A percentile compares a stretch with the other conserved stretches of the same genome.
Conservation (phyloP, 2,329 filamentous ascomycete genomes). For the Fusarium sp. region DNA sequence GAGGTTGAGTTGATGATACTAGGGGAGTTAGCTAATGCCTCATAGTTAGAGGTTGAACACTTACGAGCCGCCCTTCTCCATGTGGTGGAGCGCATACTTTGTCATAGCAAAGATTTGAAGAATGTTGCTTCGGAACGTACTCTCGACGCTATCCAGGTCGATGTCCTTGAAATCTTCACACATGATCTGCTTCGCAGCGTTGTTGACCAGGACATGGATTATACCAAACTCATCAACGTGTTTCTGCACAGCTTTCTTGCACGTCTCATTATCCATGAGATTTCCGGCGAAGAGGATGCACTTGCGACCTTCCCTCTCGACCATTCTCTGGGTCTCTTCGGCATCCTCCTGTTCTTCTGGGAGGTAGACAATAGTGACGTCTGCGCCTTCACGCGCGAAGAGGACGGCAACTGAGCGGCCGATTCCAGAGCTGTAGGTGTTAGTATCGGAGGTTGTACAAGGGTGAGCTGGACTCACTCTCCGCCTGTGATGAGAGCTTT, state of each 20-base stretch:
- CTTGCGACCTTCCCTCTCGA: constrained; percentile 63
- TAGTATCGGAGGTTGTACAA: fast-evolving
- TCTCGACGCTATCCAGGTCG: constrained; percentile 66
- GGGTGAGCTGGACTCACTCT: constrained; percentile 57
- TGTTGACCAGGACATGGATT: constrained; percentile 69
- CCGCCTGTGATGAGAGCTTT: constrained; percentile 69
- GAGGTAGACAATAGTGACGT: constrained; percentile 68
- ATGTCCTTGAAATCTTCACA: constrained; percentile 66
- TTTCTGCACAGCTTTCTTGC: constrained; percentile 63
- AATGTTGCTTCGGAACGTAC: constrained; percentile 69
- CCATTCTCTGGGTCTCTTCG: constrained; percentile 63
- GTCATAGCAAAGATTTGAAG: constrained; percentile 70
- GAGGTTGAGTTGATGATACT: constrained; percentile 71
- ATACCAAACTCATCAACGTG: constrained; percentile 64
- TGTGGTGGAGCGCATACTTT: constrained; percentile 68
- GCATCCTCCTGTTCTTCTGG: constrained; percentile 69
- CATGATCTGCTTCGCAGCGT: constrained; percentile 69
- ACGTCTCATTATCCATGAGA: constrained; percentile 63
- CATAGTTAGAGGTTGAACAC: constrained; percentile 29
- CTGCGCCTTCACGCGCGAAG: constrained; percentile 69
- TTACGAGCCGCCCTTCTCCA: constrained; percentile 63
- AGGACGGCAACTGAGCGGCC: constrained; percentile 67
- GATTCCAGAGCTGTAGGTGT: constrained; percentile 61
- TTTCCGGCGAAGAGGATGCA: constrained; percentile 64
- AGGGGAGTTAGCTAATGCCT: background rate